Evolutionary conservation across 208 protist genomes (phyloP).

Genomic region (Trypanosoma melophagium): DNA sequence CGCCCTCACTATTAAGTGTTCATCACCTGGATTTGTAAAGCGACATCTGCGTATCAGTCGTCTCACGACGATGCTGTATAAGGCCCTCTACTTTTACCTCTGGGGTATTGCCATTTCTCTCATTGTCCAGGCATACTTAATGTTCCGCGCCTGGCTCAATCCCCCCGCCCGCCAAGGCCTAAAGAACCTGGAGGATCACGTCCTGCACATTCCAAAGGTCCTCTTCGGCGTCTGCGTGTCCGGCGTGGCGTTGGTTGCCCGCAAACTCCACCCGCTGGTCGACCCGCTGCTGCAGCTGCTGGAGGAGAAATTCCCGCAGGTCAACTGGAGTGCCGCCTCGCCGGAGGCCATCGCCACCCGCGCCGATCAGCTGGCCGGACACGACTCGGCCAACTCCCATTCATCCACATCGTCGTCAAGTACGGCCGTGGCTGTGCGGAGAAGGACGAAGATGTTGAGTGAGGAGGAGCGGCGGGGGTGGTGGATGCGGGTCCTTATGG

Average conservation of each 20-base stretch:
- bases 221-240: conserved; percentile 62
- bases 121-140: conserved; percentile 75
- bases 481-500: conserved; percentile 65
- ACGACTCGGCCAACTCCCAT: conserved; percentile 15
- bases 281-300: conserved; percentile 57
- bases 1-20: conserved; percentile 78
- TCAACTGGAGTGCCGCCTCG: conserved; percentile 67
- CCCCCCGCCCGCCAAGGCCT: conserved; percentile 75
- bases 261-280: conserved; percentile 58
- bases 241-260: conserved; percentile 51
- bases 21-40: conserved; percentile 71
- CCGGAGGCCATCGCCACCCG: conserved; percentile 55
- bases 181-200: conserved; percentile 76
- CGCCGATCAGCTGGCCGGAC: conserved; percentile 61
- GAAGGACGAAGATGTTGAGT: conserved; percentile 20
- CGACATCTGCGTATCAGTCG: conserved; percentile 68
- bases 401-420: too few species aligned
- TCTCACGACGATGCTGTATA: conserved; percentile 66
- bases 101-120: conserved; percentile 77
- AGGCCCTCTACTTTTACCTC: conserved; percentile 82
- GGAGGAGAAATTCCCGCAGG: conserved; percentile 56
- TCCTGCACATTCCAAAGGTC: conserved; percentile 82
- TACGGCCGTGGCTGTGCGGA: too few species aligned
- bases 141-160: conserved; percentile 87
- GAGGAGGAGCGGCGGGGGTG: conserved; percentile 54